These are phyloP conservation scores for Microcyclospora tardicrescens DNA, from an alignment of 2,329 filamentous ascomycete species.

Conservation along the genomic window DNA sequence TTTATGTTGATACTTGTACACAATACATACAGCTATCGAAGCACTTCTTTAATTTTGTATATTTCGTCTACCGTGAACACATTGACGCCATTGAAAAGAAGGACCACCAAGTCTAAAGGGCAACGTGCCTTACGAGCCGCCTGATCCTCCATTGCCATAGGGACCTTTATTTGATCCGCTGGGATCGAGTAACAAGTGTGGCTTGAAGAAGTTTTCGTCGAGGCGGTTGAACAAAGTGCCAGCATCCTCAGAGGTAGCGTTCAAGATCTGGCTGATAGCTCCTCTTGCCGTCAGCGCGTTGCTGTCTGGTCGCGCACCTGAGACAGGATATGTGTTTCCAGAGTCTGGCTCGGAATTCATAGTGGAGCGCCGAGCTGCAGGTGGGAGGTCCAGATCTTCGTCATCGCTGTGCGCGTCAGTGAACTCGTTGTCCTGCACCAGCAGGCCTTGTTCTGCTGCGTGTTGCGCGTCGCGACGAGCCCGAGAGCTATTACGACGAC, in stretches of 20 bases:
- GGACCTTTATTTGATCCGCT: constrained; percentile 11
- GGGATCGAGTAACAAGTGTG: constrained; percentile 68
- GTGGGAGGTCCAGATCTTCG: constrained; percentile 48
- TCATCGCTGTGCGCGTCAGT: constrained; percentile 32
- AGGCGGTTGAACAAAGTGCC: constrained; percentile 81
- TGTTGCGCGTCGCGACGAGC: constrained; percentile 28
- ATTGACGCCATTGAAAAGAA: too few relatives aligned
- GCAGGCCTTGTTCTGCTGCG: constrained; percentile 40
- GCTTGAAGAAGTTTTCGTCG: constrained; percentile 94
- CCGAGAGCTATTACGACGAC: constrained; percentile 42
- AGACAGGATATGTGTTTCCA: constrained; percentile 27
- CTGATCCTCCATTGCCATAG: not conserved
- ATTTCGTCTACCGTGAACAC: too few relatives aligned
- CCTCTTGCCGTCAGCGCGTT: constrained; percentile 53
- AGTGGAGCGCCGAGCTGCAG: constrained; percentile 32
- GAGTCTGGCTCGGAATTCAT: constrained; percentile 7
- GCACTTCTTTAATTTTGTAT: too few relatives aligned
- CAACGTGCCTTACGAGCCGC: too few relatives aligned
- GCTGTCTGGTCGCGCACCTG: constrained; percentile 21
- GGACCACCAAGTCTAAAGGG: too few relatives aligned
- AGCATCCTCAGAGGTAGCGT: constrained; percentile 67
- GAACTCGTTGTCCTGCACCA: constrained; percentile 36
- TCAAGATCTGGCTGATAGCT: constrained; percentile 69
- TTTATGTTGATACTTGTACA: too few relatives aligned
- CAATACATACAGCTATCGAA: too few relatives aligned